Conservation (phyloP, 306 rosid species). For the Gillenia trifoliata region DNA sequence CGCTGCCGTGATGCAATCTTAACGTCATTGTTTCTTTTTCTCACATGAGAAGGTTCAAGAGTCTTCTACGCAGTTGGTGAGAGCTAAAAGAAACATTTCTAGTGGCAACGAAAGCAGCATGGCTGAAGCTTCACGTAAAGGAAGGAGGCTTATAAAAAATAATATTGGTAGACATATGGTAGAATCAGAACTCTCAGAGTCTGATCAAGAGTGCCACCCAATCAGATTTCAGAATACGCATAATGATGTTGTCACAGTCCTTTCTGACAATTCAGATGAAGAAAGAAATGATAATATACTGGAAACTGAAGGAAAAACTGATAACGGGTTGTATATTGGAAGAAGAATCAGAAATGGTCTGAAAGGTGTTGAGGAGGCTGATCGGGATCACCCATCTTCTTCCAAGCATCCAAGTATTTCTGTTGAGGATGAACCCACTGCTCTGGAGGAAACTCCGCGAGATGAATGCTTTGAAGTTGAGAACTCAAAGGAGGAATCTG, state of each 20-base stretch:
- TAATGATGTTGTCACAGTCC: conserved; percentile 21
- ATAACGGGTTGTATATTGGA: conserved; percentile 28
- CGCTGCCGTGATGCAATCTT: not conserved
- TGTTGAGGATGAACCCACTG: conserved; percentile 25
- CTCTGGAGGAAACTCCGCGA: conserved; percentile 26
- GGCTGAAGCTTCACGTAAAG: conserved; percentile 44
- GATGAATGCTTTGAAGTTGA: conserved; percentile 35
- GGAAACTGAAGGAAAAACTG: conserved; percentile 28
- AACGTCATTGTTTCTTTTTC: not conserved
- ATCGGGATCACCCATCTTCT: conserved; percentile 17
- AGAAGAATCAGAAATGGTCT: conserved; percentile 22
- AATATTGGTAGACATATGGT: conserved; percentile 12
- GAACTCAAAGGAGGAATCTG: conserved; percentile 19
- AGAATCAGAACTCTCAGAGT: conserved; percentile 30
- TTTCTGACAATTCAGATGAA: conserved; percentile 31
- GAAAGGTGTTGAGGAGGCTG: conserved; percentile 34
- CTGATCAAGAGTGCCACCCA: conserved; percentile 24
- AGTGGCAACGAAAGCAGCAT: conserved; percentile 17
- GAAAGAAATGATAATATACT: conserved; percentile 19
- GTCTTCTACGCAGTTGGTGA: conserved; percentile 36
- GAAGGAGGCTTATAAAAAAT: conserved; percentile 41
- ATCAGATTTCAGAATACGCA: conserved; percentile 21
- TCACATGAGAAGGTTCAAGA: conserved; percentile 30
- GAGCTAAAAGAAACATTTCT: conserved; percentile 41
- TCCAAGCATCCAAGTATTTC: conserved; percentile 23